phyloP scores from a whole-genome alignment of 2,329 filamentous ascomycete genomes.

The Rutstroemia sp. region DNA sequence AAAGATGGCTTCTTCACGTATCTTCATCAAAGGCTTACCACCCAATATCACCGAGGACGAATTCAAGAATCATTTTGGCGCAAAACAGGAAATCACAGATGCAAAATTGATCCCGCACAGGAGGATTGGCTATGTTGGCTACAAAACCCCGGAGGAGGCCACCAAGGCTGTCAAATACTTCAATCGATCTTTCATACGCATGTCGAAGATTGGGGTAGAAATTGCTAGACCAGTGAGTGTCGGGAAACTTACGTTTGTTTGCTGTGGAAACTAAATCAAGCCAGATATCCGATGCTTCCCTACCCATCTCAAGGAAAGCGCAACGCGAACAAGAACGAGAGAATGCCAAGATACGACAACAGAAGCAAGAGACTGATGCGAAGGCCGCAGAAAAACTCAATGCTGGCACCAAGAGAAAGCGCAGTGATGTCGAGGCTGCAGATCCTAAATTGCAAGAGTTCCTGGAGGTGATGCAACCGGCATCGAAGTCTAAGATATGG shows the following conservation, averaged over 20 bases:
- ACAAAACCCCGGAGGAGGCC: slow-evolving; percentile 75
- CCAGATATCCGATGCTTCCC: slow-evolving; percentile 31
- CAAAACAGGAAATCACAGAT: slow-evolving; percentile 73
- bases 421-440: slow-evolving; percentile 47
- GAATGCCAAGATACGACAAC: slow-evolving; percentile 16
- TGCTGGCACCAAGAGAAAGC: slow-evolving; percentile 55
- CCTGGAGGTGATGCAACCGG: slow-evolving; percentile 69
- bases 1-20: slow-evolving; percentile 47
- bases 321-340: slow-evolving; percentile 30
- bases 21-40: slow-evolving; percentile 78
- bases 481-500: slow-evolving; percentile 57
- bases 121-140: slow-evolving; percentile 92
- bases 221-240: slow-evolving; percentile 68
- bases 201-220: slow-evolving; percentile 90
- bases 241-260: background rate
- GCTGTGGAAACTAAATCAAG: background rate
- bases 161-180: slow-evolving; percentile 85
- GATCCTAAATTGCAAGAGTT: slow-evolving; percentile 84
- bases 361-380: slow-evolving; percentile 16
- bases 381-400: slow-evolving; percentile 32
- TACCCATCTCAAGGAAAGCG: slow-evolving; percentile 33
- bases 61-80: slow-evolving; percentile 82
- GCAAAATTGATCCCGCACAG: slow-evolving; percentile 84
- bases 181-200: slow-evolving; percentile 89
- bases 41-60: slow-evolving; percentile 78